Base-by-base conservation (phyloP, 768 basidiomycete genomes). In the Tylopilus sp. region DNA sequence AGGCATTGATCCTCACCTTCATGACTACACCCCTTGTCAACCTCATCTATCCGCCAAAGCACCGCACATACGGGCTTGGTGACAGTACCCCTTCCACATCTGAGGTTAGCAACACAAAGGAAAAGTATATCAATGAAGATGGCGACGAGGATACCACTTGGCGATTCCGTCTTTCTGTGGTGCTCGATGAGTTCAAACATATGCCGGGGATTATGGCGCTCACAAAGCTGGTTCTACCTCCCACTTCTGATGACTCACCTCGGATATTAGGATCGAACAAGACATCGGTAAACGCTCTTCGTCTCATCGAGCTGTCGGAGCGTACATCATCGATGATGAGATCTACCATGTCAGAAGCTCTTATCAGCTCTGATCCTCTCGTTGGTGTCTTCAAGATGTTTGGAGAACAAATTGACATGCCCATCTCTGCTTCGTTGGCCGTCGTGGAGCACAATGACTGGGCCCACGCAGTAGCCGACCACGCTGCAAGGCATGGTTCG, bases 131-230 rank as follows among this genome's bases (percentile, higher is more conserved):
- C 6, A 39, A 47, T 36, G 50, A 50, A 3, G 12, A 20, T 15
- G 26, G 17, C 6, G 13, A 13, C 13, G 52, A 62, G 9, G 56
- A 50, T 2, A 55, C 42, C 7, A n/a, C 52, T 10, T 64, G 57
- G 62, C 59, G 64, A 3, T 41, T 45, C 42, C 77, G 83, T 23
- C 88, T 94, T 69, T 81, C 87, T 0, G 82, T 98, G 53, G 85
- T 98, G n/a, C 78, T 98, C 11, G 93, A 95, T 63, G 90, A 86
- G 68, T 75, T 95, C 51, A 91, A 93, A 56, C 89, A 95, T 64
- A 70, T 98, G 15, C 86, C 94, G 0, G 83, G 87, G 6, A 84
- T 92, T 72, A 94, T 99, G 89, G 82, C 91, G 3, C 74, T 98
- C 40, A 82, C 89, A 0, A 88, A 95, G 62, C 79, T 98, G 28